A percentile compares a stretch with the other conserved stretches of the same genome.
phyloP scores from a whole-genome alignment of 2,329 filamentous ascomycete species.

The Pezicula carpinea region DNA sequence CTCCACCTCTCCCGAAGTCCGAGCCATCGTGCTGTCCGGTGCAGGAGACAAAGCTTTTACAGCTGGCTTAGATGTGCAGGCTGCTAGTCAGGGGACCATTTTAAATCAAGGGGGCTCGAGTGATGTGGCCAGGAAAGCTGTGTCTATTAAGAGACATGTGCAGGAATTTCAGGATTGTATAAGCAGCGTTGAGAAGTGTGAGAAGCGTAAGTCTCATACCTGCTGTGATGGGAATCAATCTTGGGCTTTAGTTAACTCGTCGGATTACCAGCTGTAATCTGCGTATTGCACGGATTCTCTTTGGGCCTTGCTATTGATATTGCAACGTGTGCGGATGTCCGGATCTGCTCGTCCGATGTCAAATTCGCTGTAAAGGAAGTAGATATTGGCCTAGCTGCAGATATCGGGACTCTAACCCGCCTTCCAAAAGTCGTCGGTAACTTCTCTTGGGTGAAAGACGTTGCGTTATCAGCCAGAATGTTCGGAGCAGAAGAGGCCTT shows the following conservation, averaged over 20 bases:
- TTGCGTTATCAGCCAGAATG: slow-evolving; percentile 65
- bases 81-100: slow-evolving; percentile 51
- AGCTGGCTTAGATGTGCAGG: slow-evolving; percentile 77
- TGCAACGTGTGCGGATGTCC: slow-evolving; percentile 64
- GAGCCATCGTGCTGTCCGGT: slow-evolving; percentile 74
- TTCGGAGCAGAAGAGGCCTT: slow-evolving; percentile 67
- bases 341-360: slow-evolving; percentile 55
- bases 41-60: slow-evolving; percentile 83
- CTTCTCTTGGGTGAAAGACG: slow-evolving; percentile 74
- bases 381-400: slow-evolving; percentile 75
- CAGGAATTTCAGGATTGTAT: slow-evolving; percentile 78
- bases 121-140: slow-evolving; percentile 63
- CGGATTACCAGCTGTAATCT: slow-evolving; percentile 62
- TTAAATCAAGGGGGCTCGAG: slow-evolving; percentile 29
- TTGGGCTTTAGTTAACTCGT: background rate
- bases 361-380: slow-evolving; percentile 75
- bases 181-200: slow-evolving; percentile 72
- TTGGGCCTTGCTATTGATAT: slow-evolving; percentile 77
- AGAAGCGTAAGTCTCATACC: slow-evolving; percentile 62
- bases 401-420: slow-evolving; percentile 70
- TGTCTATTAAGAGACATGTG: slow-evolving; percentile 61
- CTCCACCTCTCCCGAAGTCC: slow-evolving; percentile 66
- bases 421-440: slow-evolving; percentile 70
- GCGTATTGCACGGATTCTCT: slow-evolving; percentile 72
- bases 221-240: background rate